Evolutionary conservation across 1,284 basidiomycete genomes (phyloP), one percentile per base, ranked within the genome.

Genomic region (Ganoderma meredithae): DNA sequence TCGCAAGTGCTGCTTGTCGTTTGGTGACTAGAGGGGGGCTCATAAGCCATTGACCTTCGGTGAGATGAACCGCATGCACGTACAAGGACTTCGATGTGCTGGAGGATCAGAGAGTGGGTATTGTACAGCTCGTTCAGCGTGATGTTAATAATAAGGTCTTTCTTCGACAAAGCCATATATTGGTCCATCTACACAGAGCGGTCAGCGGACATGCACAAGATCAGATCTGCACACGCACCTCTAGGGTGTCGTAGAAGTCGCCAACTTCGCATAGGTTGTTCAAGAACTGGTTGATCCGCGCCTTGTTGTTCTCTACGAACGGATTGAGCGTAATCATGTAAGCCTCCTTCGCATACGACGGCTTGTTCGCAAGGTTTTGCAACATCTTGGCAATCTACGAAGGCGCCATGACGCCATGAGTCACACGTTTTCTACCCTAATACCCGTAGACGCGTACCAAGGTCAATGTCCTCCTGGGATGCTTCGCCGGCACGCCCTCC

Each of bases 101-200:
- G 97, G 66, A 94, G 83, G 71, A 99, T 92, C 76, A 99, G 85
- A 41, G 96, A 94, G 80, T 99, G 97, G 3, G 97, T 99, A 82
- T 98, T 98, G 83, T 98, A 99, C 83, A 99, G 79, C 85, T 99
- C 98, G 79, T 99, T 99, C 79, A 99, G 84, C n/a, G 98, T 99
- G 79, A 99, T 99, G 80, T 95, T 94, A 82, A 99, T 99, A 84
- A 94, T 91, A 70, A 99, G 85, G 79, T 99, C 97, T 83, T 98
- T 99, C 87, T 99, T 99, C 68, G 97, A 98, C 68, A 99, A 84
- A 15, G 98, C 97, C 96, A 99, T 98, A 81, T 99, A 99, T 85
- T 99, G 98, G 81, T 99, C 97, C 91, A 99, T 96, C 95, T 97
- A 72, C 0, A n/a, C 22, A 61, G 66, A 61, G 71, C 63, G n/a